These are phyloP conservation scores for Bigelowiella natans DNA, from an alignment of 78 protist species.

Conservation along the genomic window DNA sequence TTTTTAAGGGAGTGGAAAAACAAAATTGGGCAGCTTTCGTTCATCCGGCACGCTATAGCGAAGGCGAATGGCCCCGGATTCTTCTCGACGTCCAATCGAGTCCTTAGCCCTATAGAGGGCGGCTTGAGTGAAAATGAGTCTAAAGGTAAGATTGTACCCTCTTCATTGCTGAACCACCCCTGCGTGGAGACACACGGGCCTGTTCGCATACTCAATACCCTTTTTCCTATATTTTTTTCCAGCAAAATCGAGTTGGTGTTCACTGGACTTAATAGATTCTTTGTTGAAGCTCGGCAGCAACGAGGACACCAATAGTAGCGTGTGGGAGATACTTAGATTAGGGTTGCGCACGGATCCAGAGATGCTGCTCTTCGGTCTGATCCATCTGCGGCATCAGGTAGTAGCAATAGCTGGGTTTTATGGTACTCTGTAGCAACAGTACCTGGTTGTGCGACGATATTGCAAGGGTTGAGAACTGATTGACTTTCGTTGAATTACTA, in stretches of 20 bases:
- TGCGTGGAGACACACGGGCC: too few relatives aligned
- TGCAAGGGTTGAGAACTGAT: too few relatives aligned
- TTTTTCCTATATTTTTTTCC: too few relatives aligned
- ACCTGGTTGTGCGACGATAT: too few relatives aligned
- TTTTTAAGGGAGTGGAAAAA: constrained; percentile 43
- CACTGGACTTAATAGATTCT: background rate
- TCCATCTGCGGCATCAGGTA: background rate
- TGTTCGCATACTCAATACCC: too few relatives aligned
- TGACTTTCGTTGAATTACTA: too few relatives aligned
- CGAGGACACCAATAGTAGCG: background rate
- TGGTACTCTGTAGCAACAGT: background rate
- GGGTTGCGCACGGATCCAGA: background rate
- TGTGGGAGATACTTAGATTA: background rate
- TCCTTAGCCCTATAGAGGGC: background rate
- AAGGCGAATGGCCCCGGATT: background rate
- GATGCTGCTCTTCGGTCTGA: background rate
- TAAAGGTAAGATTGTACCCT: too few relatives aligned
- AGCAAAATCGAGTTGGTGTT: background rate
- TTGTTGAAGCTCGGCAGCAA: background rate
- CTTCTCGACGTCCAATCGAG: background rate
- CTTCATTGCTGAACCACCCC: too few relatives aligned
- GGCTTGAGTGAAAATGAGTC: background rate
- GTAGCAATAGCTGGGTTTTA: background rate
- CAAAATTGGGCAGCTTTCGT: constrained; percentile 19
- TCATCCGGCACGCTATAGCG: background rate